Conservation (phyloP, 2,329 filamentous ascomycete genomes). For the Fusarium newnesense region DNA sequence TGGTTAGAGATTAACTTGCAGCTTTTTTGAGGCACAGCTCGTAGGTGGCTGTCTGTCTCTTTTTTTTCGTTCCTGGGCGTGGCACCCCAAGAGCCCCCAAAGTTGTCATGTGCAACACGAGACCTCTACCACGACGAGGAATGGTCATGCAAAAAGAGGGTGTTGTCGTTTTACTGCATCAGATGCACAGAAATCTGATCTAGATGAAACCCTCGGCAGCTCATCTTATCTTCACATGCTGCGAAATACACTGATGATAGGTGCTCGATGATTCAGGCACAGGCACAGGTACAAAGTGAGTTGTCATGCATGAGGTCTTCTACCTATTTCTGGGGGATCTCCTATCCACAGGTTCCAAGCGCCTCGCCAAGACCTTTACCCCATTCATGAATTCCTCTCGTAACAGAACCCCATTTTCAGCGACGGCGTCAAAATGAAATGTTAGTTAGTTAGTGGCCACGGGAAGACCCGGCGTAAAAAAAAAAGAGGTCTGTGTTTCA, state of each 20-base stretch:
- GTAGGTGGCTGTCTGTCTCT: conserved; percentile 6
- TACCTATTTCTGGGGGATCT: not conserved
- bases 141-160: conserved; percentile 16
- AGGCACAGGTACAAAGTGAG: conserved; percentile 3
- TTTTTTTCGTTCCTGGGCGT: conserved; percentile 25
- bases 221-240: conserved; percentile 25
- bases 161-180: not conserved
- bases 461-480: conserved; percentile 24
- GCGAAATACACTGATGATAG: not conserved
- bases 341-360: not conserved
- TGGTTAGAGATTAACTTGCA: conserved; percentile 23
- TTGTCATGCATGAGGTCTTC: not conserved
- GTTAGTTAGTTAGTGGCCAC: not conserved
- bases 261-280: not conserved
- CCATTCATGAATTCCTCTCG: not conserved
- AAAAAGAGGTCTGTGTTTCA: conserved; percentile 17
- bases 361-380: conserved; percentile 17
- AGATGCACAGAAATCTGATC: conserved; percentile 10
- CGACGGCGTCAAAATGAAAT: not conserved
- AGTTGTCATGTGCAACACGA: conserved; percentile 21
- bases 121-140: conserved; percentile 13
- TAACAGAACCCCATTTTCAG: not conserved
- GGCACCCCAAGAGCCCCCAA: conserved; percentile 16
- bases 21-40: conserved; percentile 7
- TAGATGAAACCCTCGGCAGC: conserved; percentile 9